Evolutionary conservation across 257 asterid genomes (phyloP).

Genomic region (Coffea eugenioides): DNA sequence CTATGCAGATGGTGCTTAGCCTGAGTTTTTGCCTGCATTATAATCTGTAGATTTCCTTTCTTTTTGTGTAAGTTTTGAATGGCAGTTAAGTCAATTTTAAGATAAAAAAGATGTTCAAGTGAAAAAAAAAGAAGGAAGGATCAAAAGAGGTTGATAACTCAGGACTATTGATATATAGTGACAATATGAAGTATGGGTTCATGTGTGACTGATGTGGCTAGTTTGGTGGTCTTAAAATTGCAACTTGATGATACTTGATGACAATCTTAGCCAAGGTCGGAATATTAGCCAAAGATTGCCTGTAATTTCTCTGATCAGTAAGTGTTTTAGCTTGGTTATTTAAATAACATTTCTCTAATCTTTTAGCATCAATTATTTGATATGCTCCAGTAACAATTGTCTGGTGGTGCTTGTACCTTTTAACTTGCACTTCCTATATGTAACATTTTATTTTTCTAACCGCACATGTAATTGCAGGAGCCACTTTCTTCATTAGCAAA

Average conservation of each 20-base stretch:
- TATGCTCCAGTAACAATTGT: background rate
- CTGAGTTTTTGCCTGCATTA: background rate
- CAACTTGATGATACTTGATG: background rate
- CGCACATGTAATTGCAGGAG: conserved; percentile 51
- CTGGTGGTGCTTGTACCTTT: conserved; percentile 8
- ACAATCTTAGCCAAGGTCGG: background rate
- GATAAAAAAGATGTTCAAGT: background rate
- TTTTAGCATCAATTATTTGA: background rate
- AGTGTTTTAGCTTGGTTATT: background rate
- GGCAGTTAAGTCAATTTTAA: background rate
- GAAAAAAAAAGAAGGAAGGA: no score
- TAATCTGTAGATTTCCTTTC: background rate
- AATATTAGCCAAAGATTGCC: background rate
- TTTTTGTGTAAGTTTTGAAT: background rate
- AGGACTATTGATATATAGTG: background rate
- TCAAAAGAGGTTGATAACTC: background rate
- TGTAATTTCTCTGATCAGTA: background rate
- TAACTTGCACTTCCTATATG: background rate
- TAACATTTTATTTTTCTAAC: background rate
- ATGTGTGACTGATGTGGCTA: background rate
- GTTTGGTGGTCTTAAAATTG: background rate
- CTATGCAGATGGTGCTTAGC: background rate
- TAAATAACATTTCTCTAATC: background rate
- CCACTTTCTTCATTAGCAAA: conserved; percentile 72
- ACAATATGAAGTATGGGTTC: background rate